Evolutionary conservation across 2,329 filamentous ascomycete genomes (phyloP).

Genomic region (Alternaria gansuensis): DNA sequence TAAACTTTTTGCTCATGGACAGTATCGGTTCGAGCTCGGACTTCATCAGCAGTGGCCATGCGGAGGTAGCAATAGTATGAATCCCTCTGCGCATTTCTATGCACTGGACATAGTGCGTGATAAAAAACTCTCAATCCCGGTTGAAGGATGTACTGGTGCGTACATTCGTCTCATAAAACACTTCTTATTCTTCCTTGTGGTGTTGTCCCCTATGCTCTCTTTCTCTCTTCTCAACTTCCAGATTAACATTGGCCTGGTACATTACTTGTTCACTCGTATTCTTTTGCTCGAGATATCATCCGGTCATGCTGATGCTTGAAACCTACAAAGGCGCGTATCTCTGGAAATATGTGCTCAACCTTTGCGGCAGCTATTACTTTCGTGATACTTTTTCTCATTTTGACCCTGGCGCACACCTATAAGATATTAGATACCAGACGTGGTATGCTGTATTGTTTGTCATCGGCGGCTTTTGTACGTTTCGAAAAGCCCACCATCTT

Average conservation of each 20-base stretch:
- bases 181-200: not conserved
- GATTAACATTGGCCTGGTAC: not conserved
- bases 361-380: constrained; percentile 59
- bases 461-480: constrained; percentile 60
- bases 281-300: not conserved
- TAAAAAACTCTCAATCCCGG: constrained; percentile 40
- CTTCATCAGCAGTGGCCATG: constrained; percentile 40
- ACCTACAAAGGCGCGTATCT: constrained; percentile 24
- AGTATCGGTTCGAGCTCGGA: constrained; percentile 43
- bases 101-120: constrained; percentile 45
- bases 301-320: constrained; percentile 20
- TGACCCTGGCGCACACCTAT: constrained; percentile 54
- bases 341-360: constrained; percentile 54
- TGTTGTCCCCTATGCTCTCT: not conserved
- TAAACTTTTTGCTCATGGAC: constrained; percentile 25
- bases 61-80: constrained; percentile 25
- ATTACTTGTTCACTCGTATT: not conserved
- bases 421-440: constrained; percentile 51
- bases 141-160: constrained; percentile 23
- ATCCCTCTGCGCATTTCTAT: constrained; percentile 34
- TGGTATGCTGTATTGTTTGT: constrained; percentile 62
- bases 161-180: not conserved
- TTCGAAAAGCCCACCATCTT: constrained; percentile 18
- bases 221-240: not conserved
- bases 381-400: constrained; percentile 55